Conservation (phyloP, 2,329 filamentous ascomycete genomes). For the Exserohilum rostratum region DNA sequence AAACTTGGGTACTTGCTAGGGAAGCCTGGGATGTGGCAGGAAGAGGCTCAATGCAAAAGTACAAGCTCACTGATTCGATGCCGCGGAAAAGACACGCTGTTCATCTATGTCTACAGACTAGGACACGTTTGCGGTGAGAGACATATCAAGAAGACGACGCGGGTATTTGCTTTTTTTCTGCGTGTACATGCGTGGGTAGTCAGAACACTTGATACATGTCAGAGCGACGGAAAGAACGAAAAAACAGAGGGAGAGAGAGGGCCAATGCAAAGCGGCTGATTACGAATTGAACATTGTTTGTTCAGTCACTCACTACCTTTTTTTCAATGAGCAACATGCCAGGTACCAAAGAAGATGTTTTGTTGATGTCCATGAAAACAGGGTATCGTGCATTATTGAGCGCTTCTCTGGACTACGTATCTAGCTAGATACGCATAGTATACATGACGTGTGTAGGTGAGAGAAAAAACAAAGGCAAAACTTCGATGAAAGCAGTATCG, state of each 20-base stretch:
- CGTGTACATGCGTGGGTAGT: neutral
- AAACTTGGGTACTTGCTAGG: neutral
- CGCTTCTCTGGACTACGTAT: neutral
- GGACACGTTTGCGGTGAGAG: neutral
- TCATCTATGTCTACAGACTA: neutral
- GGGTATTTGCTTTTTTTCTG: too few relatives aligned
- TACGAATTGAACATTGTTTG: neutral
- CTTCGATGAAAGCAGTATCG: neutral
- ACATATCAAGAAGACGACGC: neutral
- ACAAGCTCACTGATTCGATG: constrained; percentile 2
- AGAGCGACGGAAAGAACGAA: neutral
- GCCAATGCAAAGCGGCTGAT: neutral
- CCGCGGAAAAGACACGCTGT: neutral
- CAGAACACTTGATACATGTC: neutral
- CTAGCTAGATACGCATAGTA: neutral
- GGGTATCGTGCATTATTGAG: constrained; percentile 14
- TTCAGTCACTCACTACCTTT: too few relatives aligned
- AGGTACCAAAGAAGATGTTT: neutral
- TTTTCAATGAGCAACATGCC: too few relatives aligned
- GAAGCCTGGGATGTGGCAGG: too few relatives aligned
- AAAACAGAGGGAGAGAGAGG: neutral
- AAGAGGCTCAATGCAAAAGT: neutral
- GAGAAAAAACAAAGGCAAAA: neutral
- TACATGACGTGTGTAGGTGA: neutral
- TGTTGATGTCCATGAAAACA: neutral